Evolutionary conservation across 1,284 basidiomycete species (phyloP), one percentile per base, ranked within the genome.

Genomic region (Moniliophthora roreri): DNA sequence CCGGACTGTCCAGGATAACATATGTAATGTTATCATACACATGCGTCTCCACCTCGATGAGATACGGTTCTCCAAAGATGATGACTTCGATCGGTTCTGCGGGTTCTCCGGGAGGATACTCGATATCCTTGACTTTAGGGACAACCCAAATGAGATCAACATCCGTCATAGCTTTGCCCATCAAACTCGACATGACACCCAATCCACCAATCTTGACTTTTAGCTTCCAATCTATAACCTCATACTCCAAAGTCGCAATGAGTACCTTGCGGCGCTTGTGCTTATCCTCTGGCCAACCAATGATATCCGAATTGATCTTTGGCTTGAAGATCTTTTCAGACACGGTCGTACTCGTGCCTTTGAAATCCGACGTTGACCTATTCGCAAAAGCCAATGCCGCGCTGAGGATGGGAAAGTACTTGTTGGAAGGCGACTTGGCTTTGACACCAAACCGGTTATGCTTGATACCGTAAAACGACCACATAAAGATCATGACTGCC

Each of bases 201-300:
- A 96, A 79, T 74, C 93, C 93, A 74, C 93, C 93, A 61, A 95
- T 95, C 79, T 95, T 95, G 77, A 96, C 93, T 73, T 95, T 95
- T 57, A 95, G 71, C 73, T 95, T 95, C 93, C 93, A 96, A 67
- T 95, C 93, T 63, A 95, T 86, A 65, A 96, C 91, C 69, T 96
- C 93, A 70, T 96, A 96, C 71, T 96, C 93, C 54, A 96, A 80
- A 0, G 93, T 95, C 9, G 93, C 77, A 58, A 96, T 95, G 50
- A 96, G 80, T 23, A 94, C 91, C 70, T 89, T 93, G 68, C 93
- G 81, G 45, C 93, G 83, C 72, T 95, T 95, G 63, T 85, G 80
- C 70, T 87, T 89, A 73, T 91, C 87, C 67, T 95, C 93, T 0
- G 93, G 93, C 93, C 93, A 95, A 16, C 93, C 93, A 55, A 95